These are phyloP conservation scores for Mucor velutinosus DNA, from an alignment of 371 early-diverging fungal species.

Conservation along the genomic window DNA sequence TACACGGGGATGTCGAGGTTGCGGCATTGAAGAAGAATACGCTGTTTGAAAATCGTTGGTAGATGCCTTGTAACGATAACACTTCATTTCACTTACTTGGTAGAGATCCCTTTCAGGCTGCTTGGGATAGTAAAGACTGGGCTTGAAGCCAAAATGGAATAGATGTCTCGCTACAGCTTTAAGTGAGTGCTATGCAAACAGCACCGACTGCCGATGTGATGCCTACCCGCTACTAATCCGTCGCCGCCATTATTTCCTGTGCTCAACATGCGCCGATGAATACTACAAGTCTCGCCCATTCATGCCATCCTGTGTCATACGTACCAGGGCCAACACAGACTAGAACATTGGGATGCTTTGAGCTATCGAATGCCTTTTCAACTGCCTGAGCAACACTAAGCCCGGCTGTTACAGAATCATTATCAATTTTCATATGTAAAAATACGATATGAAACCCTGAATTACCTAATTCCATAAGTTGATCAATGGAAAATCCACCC, in stretches of 20 bases:
- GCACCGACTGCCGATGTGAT: background rate
- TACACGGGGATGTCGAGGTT: slow-evolving; percentile 70
- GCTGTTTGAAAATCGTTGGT: slow-evolving; percentile 26
- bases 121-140: slow-evolving; percentile 81
- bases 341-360: slow-evolving; percentile 57
- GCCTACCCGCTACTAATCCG: slow-evolving; percentile 71
- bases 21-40: slow-evolving; percentile 69
- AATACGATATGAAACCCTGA: background rate
- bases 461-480: slow-evolving; percentile 82
- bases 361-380: slow-evolving; percentile 64
- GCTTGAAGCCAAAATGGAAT: slow-evolving; percentile 82
- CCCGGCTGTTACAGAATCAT: slow-evolving; percentile 61
- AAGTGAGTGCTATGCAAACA: background rate
- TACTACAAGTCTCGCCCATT: background rate
- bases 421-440: background rate
- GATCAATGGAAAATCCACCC: slow-evolving; percentile 86
- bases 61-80: background rate
- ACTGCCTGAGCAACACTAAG: slow-evolving; percentile 88
- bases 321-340: slow-evolving; percentile 83
- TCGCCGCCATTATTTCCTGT: slow-evolving; percentile 94
- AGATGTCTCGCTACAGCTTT: slow-evolving; percentile 73
- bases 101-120: slow-evolving; percentile 69
- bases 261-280: background rate
- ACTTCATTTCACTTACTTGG: slow-evolving; percentile 40
- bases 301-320: background rate